Evolutionary conservation across 306 rosid genomes (phyloP), one percentile per base, ranked within the genome.

Genomic region (Quercus rubra): DNA sequence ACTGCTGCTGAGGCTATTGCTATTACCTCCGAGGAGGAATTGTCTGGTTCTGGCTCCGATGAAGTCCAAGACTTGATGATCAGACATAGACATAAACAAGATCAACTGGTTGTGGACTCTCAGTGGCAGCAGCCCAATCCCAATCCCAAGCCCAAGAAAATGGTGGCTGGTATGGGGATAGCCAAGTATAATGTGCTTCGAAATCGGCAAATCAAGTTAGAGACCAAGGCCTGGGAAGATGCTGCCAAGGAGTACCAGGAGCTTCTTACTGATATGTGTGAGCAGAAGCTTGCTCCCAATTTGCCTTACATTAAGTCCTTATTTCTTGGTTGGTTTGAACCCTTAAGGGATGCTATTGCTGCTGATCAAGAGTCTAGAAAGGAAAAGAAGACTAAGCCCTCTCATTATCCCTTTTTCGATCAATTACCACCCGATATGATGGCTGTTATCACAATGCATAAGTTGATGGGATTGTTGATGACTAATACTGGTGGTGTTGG

Each of bases 271-370:
- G 97, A 92, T 70, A 95, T 95, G 98, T 86, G 99, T 21, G 89
- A 89, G 83, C 94, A 91, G 84, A 93, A 93, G 83, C 94, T 95
- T 75, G 96, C 94, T 21, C 98, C 98, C 38, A 95, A 93, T 83
- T 85, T 95, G 86, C 98, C 99, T 18, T 95, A 84, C 77, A 82
- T 93, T 79, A 95, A 95, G 86, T 89, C 99, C 5, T 83, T 95
- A 78, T 91, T 95, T 74, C 92, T 95, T 75, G 99, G 98, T 18
- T 92, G 98, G 99, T 95, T 93, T 78, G 98, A 95, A 83, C 99
- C 99, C 0, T 73, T 93, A 35, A 75, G 83, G 76, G 78, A 88
- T 78, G 98, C 96, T 18, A 87, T 93, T 85, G 83, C 55, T 2
- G 88, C 81, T 2, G 99, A 95, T 9, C 96, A 86, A 76, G 92